Base-by-base conservation (phyloP, 1,139 yeast genomes). In the Saccharomycopsis phalli region DNA sequence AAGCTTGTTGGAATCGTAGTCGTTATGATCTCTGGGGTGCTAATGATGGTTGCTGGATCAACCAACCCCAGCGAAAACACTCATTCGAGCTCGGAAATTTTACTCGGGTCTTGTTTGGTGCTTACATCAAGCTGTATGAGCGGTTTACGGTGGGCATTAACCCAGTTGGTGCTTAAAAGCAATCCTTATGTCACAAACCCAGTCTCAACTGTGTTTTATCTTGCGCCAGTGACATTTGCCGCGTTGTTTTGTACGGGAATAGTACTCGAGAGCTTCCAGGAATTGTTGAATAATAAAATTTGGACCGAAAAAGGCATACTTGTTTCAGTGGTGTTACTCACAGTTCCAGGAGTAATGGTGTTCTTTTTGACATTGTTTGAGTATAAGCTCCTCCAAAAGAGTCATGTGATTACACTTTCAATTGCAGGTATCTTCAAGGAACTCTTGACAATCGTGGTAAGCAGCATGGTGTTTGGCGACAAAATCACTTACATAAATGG, bases 401-500 rank as follows among this genome's bases (percentile, higher is more conserved):
- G 96, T 0, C 84, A 84, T 44, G 91, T 93, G 11, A 68, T 87
- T 30, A 88, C 98, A 1, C 63, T 91, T 30, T 79, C 93, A 3
- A 76, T 91, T 28, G 95, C 94, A 0, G 98, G 98, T 2, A 83
- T 91, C 25, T 82, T 88, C 55, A 91, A 91, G 57, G 98, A 91
- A 58, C 66, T 91, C 6, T 65, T 88, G 39, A 91, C 97, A 0
- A 84, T 91, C 34, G 56, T 76, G 26, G 66, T 81, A 2, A 78
- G 94, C 20, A 68, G 81, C 42, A 47, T 84, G 4, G 68, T 86
- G 11, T 83, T 86, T 58, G 81, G 84, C 30, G 98, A 91, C 58
- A 59, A 62, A 31, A 66, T 91, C 40, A 74, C 81, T 30, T 53
- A 69, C 26, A 60, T 84, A 44, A 91, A 91, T 58, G 62, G 75